A percentile compares a stretch with the other conserved stretches of the same genome.
These are phyloP conservation scores for Beta vulgaris DNA, from an alignment of 148 eudicot species.

Conservation along the genomic window DNA sequence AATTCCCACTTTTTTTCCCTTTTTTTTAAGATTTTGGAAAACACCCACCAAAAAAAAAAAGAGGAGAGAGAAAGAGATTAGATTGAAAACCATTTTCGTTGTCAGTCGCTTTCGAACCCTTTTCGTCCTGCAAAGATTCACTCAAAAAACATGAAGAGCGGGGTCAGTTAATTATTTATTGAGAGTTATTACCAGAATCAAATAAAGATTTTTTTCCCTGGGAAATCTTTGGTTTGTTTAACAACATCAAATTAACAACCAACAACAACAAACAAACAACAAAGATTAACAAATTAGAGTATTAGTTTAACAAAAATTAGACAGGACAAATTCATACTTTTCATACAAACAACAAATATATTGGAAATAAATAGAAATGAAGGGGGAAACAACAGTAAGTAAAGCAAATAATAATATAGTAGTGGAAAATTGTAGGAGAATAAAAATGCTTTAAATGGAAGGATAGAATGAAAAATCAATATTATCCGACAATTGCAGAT, in stretches of 20 bases:
- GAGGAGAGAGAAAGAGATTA: slow-evolving; percentile 9
- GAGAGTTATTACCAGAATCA: not conserved
- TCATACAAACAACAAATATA: slow-evolving; percentile 19
- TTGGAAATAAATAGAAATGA: not conserved
- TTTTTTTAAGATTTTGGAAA: slow-evolving; percentile 15
- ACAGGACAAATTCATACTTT: slow-evolving; percentile 48
- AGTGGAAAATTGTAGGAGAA: not conserved
- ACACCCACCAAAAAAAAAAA: slow-evolving; percentile 12
- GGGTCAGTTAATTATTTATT: slow-evolving; percentile 21
- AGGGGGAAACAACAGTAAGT: slow-evolving; percentile 6
- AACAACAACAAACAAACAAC: not conserved
- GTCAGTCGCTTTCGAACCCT: slow-evolving; percentile 67
- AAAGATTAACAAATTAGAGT: not conserved
- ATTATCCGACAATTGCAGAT: slow-evolving; percentile 12
- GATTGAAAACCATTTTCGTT: slow-evolving; percentile 50
- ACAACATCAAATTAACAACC: slow-evolving; percentile 8
- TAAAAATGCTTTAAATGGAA: slow-evolving; percentile 24
- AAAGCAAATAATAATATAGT: slow-evolving; percentile 6
- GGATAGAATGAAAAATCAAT: slow-evolving; percentile 1
- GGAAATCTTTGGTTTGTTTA: no score
- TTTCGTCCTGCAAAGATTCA: slow-evolving; percentile 58
- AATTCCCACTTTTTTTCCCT: not conserved
- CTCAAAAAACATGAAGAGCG: not conserved
- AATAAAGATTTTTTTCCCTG: no score
- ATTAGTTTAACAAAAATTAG: not conserved